Evolutionary conservation across 2,329 filamentous ascomycete genomes (phyloP).

Genomic region (Epichloe typhina): DNA sequence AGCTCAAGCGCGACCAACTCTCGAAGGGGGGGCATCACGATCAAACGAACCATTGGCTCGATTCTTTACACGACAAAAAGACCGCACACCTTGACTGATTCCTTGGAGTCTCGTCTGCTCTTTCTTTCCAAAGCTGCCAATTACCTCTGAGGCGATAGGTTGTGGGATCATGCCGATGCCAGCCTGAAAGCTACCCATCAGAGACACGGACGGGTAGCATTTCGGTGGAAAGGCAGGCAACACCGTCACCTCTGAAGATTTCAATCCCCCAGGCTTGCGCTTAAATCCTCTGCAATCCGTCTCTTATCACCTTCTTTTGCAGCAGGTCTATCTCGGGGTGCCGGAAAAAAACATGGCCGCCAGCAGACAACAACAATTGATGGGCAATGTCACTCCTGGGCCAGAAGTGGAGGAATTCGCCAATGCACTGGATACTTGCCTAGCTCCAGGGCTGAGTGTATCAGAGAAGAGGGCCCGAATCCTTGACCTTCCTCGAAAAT

Average conservation of each 20-base stretch:
- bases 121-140: background rate
- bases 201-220: background rate
- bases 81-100: background rate
- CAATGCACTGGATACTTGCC: constrained; percentile 65
- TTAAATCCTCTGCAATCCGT: background rate
- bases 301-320: background rate
- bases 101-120: background rate
- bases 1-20: background rate
- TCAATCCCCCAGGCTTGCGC: background rate
- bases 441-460: constrained; percentile 32
- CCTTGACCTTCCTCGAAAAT: constrained; percentile 46
- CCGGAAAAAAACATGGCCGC: constrained; percentile 1
- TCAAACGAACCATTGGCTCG: background rate
- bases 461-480: constrained; percentile 50
- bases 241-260: background rate
- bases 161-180: constrained; percentile 3
- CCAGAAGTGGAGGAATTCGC: constrained; percentile 82
- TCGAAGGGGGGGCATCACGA: background rate
- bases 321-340: background rate
- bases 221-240: background rate
- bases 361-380: constrained; percentile 3
- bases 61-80: background rate
- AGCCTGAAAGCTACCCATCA: constrained; percentile 3
- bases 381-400: constrained; percentile 44
- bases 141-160: background rate